phyloP scores from a whole-genome alignment of 768 basidiomycete genomes.

The Boletus tylopilopsis region DNA sequence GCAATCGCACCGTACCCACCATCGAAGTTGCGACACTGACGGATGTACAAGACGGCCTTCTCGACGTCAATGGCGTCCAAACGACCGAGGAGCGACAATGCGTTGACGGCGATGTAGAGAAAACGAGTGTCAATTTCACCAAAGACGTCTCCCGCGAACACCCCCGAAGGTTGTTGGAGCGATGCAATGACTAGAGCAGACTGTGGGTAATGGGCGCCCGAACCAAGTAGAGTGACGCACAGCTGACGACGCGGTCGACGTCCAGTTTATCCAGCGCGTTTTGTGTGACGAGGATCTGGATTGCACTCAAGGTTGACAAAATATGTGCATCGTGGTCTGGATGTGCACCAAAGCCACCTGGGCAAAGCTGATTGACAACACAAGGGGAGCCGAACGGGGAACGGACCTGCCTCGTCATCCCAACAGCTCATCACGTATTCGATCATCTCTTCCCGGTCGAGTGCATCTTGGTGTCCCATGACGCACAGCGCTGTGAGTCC shows the following conservation, averaged over 20 bases:
- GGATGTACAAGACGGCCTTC: slow-evolving; percentile 68
- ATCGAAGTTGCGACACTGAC: slow-evolving; percentile 86
- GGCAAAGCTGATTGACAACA: background rate
- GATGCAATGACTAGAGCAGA: slow-evolving; percentile 66
- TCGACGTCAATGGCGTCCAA: slow-evolving; percentile 66
- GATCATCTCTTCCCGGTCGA: slow-evolving; percentile 82
- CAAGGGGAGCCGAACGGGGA: background rate
- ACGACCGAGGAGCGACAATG: slow-evolving; percentile 75
- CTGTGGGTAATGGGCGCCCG: background rate
- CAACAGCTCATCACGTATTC: slow-evolving; percentile 92
- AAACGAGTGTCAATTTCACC: slow-evolving; percentile 96
- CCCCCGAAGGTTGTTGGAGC: slow-evolving; percentile 80
- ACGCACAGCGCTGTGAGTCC: slow-evolving; percentile 83
- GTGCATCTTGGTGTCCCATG: slow-evolving; percentile 73
- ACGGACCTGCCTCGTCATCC: slow-evolving; percentile 79
- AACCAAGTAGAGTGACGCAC: slow-evolving; percentile 39
- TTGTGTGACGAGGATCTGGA: slow-evolving; percentile 88
- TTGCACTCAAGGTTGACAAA: slow-evolving; percentile 81
- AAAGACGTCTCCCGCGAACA: slow-evolving; percentile 86
- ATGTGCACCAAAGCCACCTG: slow-evolving; percentile 90
- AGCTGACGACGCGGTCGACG: slow-evolving; percentile 64
- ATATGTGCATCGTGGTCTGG: slow-evolving; percentile 93
- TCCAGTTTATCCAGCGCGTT: slow-evolving; percentile 74
- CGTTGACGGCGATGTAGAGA: slow-evolving; percentile 79
- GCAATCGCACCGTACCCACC: slow-evolving; percentile 84